Conservation (phyloP, 495 filamentous ascomycete species). For the Podospora sp. region DNA sequence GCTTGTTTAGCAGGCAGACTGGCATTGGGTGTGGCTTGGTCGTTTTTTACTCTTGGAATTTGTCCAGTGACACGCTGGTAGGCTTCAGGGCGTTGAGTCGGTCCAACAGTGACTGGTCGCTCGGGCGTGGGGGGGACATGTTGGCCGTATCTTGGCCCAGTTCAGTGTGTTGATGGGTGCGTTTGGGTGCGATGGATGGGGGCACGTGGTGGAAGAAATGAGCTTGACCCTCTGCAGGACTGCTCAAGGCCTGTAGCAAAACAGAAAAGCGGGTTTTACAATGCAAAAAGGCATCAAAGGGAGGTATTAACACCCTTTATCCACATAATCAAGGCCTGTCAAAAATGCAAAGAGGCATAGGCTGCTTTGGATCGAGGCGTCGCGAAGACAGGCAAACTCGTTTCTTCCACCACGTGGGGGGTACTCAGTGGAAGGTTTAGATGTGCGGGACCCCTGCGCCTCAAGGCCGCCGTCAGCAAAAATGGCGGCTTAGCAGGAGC, state of each 20-base stretch:
- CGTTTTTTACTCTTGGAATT: constrained; percentile 36
- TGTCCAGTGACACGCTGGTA: constrained; percentile 39
- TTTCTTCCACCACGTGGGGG: too few relatives aligned
- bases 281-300: too few relatives aligned
- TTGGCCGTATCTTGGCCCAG: background rate
- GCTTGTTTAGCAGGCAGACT: constrained; percentile 11
- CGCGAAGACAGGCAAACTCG: too few relatives aligned
- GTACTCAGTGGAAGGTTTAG: background rate
- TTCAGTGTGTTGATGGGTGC: background rate
- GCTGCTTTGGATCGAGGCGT: too few relatives aligned
- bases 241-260: too few relatives aligned
- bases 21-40: constrained; percentile 7
- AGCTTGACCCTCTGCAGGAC: too few relatives aligned
- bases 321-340: too few relatives aligned
- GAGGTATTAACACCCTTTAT: too few relatives aligned
- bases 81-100: constrained; percentile 75
- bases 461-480: background rate
- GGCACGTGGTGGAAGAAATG: too few relatives aligned
- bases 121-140: constrained; percentile 64
- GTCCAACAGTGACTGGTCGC: constrained; percentile 82
- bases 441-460: background rate
- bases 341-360: too few relatives aligned
- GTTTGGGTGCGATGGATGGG: background rate
- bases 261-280: too few relatives aligned
- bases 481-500: background rate